phyloP scores from a whole-genome alignment of 345 rosid genomes.

The Gossypium arboreum region DNA sequence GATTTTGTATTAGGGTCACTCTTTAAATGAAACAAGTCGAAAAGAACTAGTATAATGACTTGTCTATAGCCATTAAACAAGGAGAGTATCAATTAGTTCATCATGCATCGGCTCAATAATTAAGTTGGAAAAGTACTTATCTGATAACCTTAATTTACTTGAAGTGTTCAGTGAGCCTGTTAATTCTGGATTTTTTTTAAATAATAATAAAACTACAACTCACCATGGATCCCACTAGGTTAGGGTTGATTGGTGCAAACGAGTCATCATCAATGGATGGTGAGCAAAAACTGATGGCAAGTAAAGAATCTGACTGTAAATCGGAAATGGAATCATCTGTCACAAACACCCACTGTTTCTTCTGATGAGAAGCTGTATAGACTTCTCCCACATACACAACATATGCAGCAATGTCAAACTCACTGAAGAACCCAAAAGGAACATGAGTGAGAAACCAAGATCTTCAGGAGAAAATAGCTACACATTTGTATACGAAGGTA shows the following conservation, averaged over 20 bases:
- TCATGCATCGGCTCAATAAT: background rate
- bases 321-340: constrained; percentile 57
- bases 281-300: constrained; percentile 79
- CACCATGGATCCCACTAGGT: constrained; percentile 83
- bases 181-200: background rate
- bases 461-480: background rate
- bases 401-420: constrained; percentile 75
- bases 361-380: constrained; percentile 42
- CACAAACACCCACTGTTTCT: constrained; percentile 91
- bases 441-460: background rate
- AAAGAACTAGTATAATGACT: background rate
- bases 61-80: background rate
- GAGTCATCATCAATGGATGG: constrained; percentile 44
- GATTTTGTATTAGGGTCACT: background rate
- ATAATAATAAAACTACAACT: constrained; percentile 19
- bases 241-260: constrained; percentile 47
- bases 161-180: background rate
- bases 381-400: constrained; percentile 78
- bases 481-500: background rate
- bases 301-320: constrained; percentile 46
- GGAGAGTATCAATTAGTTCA: background rate
- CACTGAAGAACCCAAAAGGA: constrained; percentile 38
- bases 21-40: background rate
- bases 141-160: background rate
- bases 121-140: background rate